Percentiles rank a stretch among this genome's conserved stretches.
Evolutionary conservation across 2,329 filamentous ascomycete species (phyloP).

Genomic region (Blastomyces parvus): DNA sequence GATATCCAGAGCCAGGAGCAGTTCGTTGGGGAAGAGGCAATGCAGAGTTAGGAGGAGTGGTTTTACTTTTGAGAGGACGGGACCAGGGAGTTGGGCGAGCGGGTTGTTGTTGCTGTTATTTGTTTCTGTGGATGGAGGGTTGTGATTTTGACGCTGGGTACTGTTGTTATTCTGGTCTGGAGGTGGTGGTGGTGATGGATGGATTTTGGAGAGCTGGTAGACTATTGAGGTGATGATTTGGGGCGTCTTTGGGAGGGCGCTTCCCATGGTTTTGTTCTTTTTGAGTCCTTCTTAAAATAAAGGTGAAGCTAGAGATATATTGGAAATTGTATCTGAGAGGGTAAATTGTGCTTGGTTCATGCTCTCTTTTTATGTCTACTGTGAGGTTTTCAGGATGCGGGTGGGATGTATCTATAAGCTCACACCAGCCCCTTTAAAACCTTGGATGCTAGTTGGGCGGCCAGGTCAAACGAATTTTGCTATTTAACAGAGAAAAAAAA

Average conservation of each 20-base stretch:
- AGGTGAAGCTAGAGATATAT: not conserved
- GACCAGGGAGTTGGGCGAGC: slow-evolving; percentile 10
- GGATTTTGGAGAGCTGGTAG: slow-evolving; percentile 1
- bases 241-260: not conserved
- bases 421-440: not conserved
- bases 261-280: not conserved
- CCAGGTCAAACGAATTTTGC: not conserved
- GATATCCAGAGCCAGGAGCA: slow-evolving; percentile 79
- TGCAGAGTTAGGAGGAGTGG: slow-evolving; percentile 69
- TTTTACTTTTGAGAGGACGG: slow-evolving; percentile 28
- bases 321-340: not conserved
- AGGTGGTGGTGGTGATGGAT: not conserved
- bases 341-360: not conserved
- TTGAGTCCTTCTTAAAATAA: not conserved
- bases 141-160: not conserved
- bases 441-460: not conserved
- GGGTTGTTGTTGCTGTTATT: slow-evolving; percentile 5
- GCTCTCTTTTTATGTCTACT: not conserved
- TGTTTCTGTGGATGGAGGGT: not conserved
- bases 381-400: too few relatives aligned
- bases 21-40: slow-evolving; percentile 68
- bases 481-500: not conserved
- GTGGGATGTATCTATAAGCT: not conserved
- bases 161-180: not conserved
- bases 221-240: slow-evolving; percentile 9